A percentile compares a stretch with the other conserved stretches of the same genome.
Evolutionary conservation across 805 yeast genomes (phyloP).

Genomic region (Saccharomyces mikatae): DNA sequence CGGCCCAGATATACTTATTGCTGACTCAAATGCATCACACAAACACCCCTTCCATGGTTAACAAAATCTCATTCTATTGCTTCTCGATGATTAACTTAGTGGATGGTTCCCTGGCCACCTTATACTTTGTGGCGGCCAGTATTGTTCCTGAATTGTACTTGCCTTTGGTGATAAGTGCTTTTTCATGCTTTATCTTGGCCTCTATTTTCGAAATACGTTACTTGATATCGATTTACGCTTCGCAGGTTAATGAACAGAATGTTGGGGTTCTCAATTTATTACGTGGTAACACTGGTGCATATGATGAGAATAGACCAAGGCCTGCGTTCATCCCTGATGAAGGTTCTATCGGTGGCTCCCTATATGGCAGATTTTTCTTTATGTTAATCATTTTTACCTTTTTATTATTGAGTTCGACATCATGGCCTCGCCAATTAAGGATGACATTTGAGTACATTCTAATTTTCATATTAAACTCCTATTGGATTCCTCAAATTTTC

Average conservation of each 20-base stretch:
- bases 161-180: conserved; percentile 61
- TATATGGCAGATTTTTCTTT: conserved; percentile 51
- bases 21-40: conserved; percentile 63
- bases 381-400: conserved; percentile 47
- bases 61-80: conserved; percentile 64
- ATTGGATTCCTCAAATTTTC: conserved; percentile 84
- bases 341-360: conserved; percentile 46
- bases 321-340: conserved; percentile 38
- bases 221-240: conserved; percentile 53
- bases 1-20: conserved; percentile 47
- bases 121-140: conserved; percentile 52
- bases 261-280: conserved; percentile 59
- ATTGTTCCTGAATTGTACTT: conserved; percentile 51
- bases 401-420: conserved; percentile 44
- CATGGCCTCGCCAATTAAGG: conserved; percentile 58
- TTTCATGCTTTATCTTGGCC: conserved; percentile 60
- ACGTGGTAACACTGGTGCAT: conserved; percentile 39
- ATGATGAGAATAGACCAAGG: conserved; percentile 14
- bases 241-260: conserved; percentile 66
- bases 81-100: conserved; percentile 53
- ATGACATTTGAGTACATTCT: conserved; percentile 48
- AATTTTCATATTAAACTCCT: conserved; percentile 51
- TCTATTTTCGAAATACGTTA: conserved; percentile 71
- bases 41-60: conserved; percentile 72
- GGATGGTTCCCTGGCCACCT: conserved; percentile 63